Evolutionary conservation across 2,329 filamentous ascomycete genomes (phyloP), one percentile per base, ranked within the genome.

Genomic region (Cryphonectria parasitica): DNA sequence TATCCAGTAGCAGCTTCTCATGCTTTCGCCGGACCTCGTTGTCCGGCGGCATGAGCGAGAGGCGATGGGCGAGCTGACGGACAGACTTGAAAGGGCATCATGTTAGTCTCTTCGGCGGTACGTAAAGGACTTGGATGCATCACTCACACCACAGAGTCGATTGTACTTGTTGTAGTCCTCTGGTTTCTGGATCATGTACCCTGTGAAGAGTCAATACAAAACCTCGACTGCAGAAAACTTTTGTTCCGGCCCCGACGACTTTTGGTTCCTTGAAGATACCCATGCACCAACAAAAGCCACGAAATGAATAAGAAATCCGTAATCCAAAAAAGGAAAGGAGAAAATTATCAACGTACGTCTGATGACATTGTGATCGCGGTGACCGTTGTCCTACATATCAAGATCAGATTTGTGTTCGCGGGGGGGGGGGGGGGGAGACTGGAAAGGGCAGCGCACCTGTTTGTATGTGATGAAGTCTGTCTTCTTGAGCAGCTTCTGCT

Each of bases 391-490:
- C 78, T 69, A 43, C 36, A 61, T 15, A 1, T n/a, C 31, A 61
- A 65, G 43, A 45, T 69, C 43, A 69, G 68, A 6, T 31, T 39
- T 41, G 58, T 62, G n/a, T 6, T 39, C 64, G 56, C 22, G 25
- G 19, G n/a, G n/a, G n/a, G n/a, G n/a, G n/a, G n/a, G 31, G 54
- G 2, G 8, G 28, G 11, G 22, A 8, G n/a, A 7, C 15, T 31
- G 7, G 34, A 2, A 11, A 15, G 34, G 61, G 39, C n/a, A n/a
- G 63, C 63, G 41, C n/a, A 69, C 68, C 63, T 90, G 90, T 82
- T 96, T 96, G 87, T 95, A 97, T 78, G 92, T 96, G 80, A 95
- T 91, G 83, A 99, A 97, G 84, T 99, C 95, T 82, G 96, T 94
- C 82, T 88, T 89, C 79, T 95, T 95, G 77, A 98, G 89, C 79